Conservation (phyloP, 176 grass and related monocot species). For the Aegilops tauschii region DNA sequence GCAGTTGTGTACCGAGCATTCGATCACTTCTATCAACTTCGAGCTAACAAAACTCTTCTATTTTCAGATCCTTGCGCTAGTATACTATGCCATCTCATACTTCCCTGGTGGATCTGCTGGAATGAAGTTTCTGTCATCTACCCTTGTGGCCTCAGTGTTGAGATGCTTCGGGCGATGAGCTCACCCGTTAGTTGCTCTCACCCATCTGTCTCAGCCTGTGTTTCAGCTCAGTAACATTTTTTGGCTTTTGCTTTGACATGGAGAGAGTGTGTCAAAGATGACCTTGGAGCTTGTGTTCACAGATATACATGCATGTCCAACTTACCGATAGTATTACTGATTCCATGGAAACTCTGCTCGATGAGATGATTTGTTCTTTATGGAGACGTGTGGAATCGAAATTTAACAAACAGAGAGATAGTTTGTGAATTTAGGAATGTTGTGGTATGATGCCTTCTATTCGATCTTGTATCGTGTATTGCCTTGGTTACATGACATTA, state of each 20-base stretch:
- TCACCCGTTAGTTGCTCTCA: conserved; percentile 26
- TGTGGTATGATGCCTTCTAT: background rate
- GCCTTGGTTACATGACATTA: background rate
- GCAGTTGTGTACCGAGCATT: background rate
- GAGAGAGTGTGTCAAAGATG: background rate
- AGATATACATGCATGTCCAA: conserved; percentile 7
- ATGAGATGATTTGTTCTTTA: background rate
- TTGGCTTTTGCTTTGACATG: conserved; percentile 19
- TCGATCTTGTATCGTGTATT: background rate
- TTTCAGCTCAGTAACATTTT: background rate
- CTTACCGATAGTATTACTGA: background rate
- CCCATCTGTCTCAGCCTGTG: conserved; percentile 3
- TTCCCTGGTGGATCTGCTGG: conserved; percentile 97
- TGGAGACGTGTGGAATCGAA: background rate
- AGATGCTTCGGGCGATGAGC: conserved; percentile 85
- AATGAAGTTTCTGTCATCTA: conserved; percentile 83
- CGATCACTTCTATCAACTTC: background rate
- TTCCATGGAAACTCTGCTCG: background rate
- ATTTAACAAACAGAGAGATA: background rate
- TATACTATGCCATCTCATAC: conserved; percentile 98
- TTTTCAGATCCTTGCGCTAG: conserved; percentile 75
- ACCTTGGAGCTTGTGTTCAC: background rate
- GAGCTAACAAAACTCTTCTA: conserved; percentile 20
- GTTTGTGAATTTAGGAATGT: background rate
- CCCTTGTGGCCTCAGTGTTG: conserved; percentile 63